Base-by-base conservation (phyloP, 2,329 filamentous ascomycete species). In the Chrysosporium keratinophilum region DNA sequence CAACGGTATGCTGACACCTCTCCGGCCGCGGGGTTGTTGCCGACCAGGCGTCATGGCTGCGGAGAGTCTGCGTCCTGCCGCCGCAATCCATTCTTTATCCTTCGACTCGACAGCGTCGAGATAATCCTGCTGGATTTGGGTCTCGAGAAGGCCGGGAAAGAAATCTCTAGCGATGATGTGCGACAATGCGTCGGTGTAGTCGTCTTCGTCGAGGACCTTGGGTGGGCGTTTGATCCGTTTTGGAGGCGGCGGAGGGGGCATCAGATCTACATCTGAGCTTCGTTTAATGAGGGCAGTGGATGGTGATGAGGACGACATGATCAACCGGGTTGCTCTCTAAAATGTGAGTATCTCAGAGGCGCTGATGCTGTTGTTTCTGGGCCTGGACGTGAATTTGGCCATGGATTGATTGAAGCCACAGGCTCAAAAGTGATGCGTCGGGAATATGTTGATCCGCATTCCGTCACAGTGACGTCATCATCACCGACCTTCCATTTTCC, bases 111-210 rank as follows among this genome's bases (percentile, higher is more conserved):
- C 72, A 0, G 93, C 93, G 64, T 94, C 85, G 31, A 98, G 76
- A 62, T 96, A 97, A 63, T 98, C 93, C 66, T 89, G 84, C 67
- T 96, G 89, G 0, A 84, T 85, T 62, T 95, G 83, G 12, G 83
- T 84, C 67, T 97, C 89, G 3, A 90, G 74, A 0, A 98, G 77
- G 0, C 91, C 93, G 0, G 93, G 93, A 64, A 97, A 98, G 75
- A 95, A 98, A 75, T 98, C 93, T 60, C 93, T 83, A 9, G 88
- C 88, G 58, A 98, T 95, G 65, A 98, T 97, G 61, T 93, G 85
- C 0, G 90, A 95, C 28, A 98, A 77, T 0, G 87, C 86, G 55
- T 89, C 83, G 1, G 88, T 93, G 69, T 98, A 98, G 51, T 85
- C 83, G 61, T 98, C 91, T 76, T 98, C 93, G 68, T 95, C 88